Base-by-base conservation (phyloP, 2,329 filamentous ascomycete genomes). In the Trichoderma hamatum region DNA sequence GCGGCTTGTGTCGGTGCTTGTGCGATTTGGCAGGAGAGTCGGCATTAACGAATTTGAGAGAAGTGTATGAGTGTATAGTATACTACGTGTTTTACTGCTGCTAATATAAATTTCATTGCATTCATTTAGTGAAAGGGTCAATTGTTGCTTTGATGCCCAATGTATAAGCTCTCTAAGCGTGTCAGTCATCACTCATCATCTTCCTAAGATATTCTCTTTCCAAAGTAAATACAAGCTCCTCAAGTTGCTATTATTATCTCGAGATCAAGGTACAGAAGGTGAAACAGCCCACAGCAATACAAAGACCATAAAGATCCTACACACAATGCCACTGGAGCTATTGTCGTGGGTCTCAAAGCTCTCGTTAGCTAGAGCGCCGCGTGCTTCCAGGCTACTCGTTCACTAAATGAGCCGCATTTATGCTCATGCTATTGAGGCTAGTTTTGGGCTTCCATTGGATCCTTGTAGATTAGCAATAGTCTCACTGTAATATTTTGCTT, bases 1-100 rank as follows among this genome's bases (percentile, higher is more conserved):
- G 61, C 67, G 68, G 68, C 68, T 69, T 69, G 34, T 66, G 24
- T 69, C 68, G 68, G 68, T 61, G 55, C 30, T 36, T 30, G 36
- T 21, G 51, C 21, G 10, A 43, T 39, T 49, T 56, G 14, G 63
- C n/a, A n/a, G 63, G 36, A 28, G 36, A 34, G 26, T 24, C 62
- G 62, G 62, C 62, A 66, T 24, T 65, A 43, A 26, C 24, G 13
- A 16, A 24, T 6, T 16, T 52, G 21, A 28, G 21, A 19, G 9
- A n/a, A 3, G n/a, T n/a, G n/a, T 30, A 5, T 30, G 30, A n/a
- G n/a, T n/a, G n/a, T n/a, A n/a, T n/a, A n/a, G n/a, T n/a, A n/a
- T n/a, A n/a, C n/a, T n/a, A n/a, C n/a, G n/a, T n/a, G n/a, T 24
- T 24, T 21, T 13, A 49, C 13, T 49, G 43, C n/a, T 49, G 46